phyloP scores from a whole-genome alignment of 1,284 basidiomycete genomes.

The Cutaneotrichosporon sp. region DNA sequence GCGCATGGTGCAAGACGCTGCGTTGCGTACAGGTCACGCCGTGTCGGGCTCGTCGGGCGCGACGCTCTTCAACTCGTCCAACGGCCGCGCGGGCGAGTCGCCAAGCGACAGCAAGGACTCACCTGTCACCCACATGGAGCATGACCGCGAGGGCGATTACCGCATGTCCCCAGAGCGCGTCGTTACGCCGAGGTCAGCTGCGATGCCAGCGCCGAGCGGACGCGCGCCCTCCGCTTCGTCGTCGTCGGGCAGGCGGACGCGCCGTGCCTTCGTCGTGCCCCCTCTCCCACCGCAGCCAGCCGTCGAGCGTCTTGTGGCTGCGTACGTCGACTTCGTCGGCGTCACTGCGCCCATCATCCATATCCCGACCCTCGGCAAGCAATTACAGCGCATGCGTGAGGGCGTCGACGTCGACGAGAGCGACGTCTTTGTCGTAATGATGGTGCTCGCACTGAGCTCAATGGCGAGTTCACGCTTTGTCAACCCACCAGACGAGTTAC shows the following conservation, averaged over 20 bases:
- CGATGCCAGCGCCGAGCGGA: conserved; percentile 19
- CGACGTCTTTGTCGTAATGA: conserved; percentile 55
- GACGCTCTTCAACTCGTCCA: conserved; percentile 26
- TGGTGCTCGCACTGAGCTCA: conserved; percentile 53
- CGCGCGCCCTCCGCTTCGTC: conserved; percentile 22
- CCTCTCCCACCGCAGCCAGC: conserved; percentile 53
- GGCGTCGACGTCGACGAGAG: conserved; percentile 46
- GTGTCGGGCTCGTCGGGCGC: conserved; percentile 30
- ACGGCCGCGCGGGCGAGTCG: conserved; percentile 23
- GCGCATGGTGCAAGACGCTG: conserved; percentile 52
- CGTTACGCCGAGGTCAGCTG: conserved; percentile 28
- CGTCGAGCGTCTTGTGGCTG: conserved; percentile 53
- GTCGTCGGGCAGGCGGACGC: conserved; percentile 26
- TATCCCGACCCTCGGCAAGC: conserved; percentile 52
- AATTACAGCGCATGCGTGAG: conserved; percentile 47
- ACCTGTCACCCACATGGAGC: conserved; percentile 15
- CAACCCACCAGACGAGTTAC: conserved; percentile 53
- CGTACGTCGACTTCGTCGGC: conserved; percentile 55
- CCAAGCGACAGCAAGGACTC: conserved; percentile 30
- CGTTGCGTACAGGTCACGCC: conserved; percentile 48
- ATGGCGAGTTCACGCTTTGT: conserved; percentile 54
- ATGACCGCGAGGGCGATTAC: conserved; percentile 17
- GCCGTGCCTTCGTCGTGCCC: conserved; percentile 42
- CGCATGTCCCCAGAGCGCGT: conserved; percentile 21
- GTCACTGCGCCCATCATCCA: conserved; percentile 54